Evolutionary conservation across 345 rosid genomes (phyloP), one percentile per base, ranked within the genome.

Genomic region (Psidium guajava): DNA sequence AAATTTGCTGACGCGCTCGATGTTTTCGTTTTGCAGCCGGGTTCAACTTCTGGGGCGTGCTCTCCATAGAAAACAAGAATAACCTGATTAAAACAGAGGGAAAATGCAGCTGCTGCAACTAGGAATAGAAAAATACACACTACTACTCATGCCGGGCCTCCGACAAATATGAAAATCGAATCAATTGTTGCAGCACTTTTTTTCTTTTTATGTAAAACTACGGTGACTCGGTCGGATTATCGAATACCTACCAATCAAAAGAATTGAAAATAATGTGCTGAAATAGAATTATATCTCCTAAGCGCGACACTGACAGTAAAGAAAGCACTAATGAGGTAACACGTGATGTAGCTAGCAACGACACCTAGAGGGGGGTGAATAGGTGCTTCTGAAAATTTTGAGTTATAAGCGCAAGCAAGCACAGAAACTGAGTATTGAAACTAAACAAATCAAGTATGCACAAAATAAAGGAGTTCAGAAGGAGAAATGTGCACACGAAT

Each of bases 11-110:
- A 69, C 13, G 7, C 22, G 6, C 18, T 18, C 6, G 47, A 10
- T 5, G n/a, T 13, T 9, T 42, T 82, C 40, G 40, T 53, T 2
- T 83, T 88, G 90, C 88, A 92, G 93, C 64, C 90, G 27, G 92
- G 91, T 83, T 91, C 93, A 74, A 86, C 91, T 59, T 88, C 93
- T 44, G 87, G 85, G 75, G 90, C 87, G 25, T 92, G 93, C 87
- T 85, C 88, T 61, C 21, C 89, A 15, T 50, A 61, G 83, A 20
- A 69, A 69, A 36, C 47, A 18, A 18, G 80, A 69, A 6, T 69
- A 40, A 36, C 42, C 80, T 36, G 80, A 36, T 0, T 36, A 69
- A 22, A 18, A 36, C 80, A 36, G 5, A 18, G 42, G 80, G 47
- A 36, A 36, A 69, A 22, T 40, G 1, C 47, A 36, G 4, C 80